Base-by-base conservation (phyloP, 345 rosid genomes). In the Balakata baccata region DNA sequence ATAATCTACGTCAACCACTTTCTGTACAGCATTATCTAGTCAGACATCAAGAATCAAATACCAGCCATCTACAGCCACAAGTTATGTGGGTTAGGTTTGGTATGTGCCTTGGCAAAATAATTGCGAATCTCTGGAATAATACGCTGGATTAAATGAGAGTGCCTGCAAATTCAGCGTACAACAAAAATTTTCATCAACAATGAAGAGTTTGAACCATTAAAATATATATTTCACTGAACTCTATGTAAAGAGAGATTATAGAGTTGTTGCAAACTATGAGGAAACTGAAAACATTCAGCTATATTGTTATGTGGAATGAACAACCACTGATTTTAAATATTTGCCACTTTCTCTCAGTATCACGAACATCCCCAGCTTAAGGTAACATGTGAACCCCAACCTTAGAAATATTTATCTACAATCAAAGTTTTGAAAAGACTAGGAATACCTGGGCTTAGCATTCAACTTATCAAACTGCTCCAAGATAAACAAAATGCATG, bases 381-480 rank as follows among this genome's bases (percentile, higher is more conserved):
- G 66, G 45, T 17, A 62, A 12, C 43, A 62, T 6, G 20, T 37
- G 18, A 52, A 13, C 5, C 5, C n/a, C 45, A 62, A 37, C 3
- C 0, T 12, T 12, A 10, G 43, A 47, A 9, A 13, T 29, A 29
- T 29, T 29, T 29, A 62, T 25, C 37, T 12, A 64, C 22, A 23
- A 13, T 49, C 17, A 22, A 18, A 34, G 22, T 37, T 66, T 65
- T 39, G 22, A 12, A 25, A 38, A 66, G 8, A 66, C 20, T 29
- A 45, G 13, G 68, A 64, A 49, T 63, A 95, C 99, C 99, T 87
- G 41, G 92, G 87, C 82, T 75, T 90, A 39, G 87, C 70, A 76
- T 86, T 89, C 83, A 93, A 82, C 84, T 89, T 95, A 78, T 92
- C 93, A 39, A 87, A 95, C 78, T 92, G 89, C 89, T 90, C 98